These are phyloP conservation scores for Sporothrix protearum DNA, from an alignment of 2,329 filamentous ascomycete species.

Conservation along the genomic window DNA sequence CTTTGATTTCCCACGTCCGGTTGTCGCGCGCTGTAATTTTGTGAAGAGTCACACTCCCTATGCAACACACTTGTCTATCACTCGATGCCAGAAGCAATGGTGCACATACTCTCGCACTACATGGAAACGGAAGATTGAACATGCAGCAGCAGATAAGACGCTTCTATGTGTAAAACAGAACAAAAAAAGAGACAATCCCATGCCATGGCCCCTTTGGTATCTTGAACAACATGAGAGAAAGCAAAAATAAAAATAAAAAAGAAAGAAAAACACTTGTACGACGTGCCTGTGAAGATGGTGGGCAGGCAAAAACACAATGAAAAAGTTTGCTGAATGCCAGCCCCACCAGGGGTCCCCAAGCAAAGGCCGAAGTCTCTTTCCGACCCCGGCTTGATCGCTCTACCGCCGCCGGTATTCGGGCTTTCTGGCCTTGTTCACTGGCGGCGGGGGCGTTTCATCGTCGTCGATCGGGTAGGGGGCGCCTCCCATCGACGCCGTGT, in stretches of 20 bases:
- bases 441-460: conserved; percentile 76
- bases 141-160: background rate
- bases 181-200: background rate
- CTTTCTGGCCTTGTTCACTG: conserved; percentile 81
- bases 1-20: no score
- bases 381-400: background rate
- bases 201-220: background rate
- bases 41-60: no score
- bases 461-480: conserved; percentile 79
- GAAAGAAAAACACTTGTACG: background rate
- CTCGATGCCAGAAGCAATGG: background rate
- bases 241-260: background rate
- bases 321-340: background rate
- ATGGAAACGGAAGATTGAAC: background rate
- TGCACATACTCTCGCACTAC: no score
- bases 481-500: conserved; percentile 55
- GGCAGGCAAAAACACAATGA: no score
- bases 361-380: background rate
- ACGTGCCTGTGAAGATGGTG: background rate
- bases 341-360: background rate
- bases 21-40: no score
- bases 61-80: background rate
- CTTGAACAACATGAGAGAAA: background rate
- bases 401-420: conserved; percentile 56
- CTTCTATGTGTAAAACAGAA: background rate